phyloP scores from a whole-genome alignment of 805 yeast species.

The Candida loeiensis region DNA sequence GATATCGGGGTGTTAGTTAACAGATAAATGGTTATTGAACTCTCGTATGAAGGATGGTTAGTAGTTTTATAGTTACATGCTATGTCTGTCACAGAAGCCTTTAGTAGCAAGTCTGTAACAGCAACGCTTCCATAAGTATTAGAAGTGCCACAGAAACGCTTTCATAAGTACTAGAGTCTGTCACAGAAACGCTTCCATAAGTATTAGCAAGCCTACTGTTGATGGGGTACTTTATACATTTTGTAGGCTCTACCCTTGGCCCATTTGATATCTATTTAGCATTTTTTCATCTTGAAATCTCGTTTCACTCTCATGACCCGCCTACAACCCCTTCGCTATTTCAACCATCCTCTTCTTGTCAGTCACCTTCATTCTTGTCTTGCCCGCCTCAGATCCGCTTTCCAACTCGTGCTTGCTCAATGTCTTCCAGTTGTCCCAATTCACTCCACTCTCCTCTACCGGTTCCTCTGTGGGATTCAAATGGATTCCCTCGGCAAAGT shows the following conservation, averaged over 20 bases:
- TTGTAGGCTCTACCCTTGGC: too few relatives aligned
- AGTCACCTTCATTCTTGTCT: slow-evolving; percentile 50
- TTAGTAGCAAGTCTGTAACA: too few relatives aligned
- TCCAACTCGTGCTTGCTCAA: slow-evolving; percentile 52
- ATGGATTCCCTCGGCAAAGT: slow-evolving; percentile 36
- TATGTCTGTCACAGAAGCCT: too few relatives aligned
- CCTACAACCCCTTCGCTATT: slow-evolving; percentile 1
- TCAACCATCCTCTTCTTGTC: slow-evolving; percentile 2
- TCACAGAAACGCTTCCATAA: too few relatives aligned
- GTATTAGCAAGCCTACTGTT: too few relatives aligned
- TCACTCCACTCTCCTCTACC: slow-evolving; percentile 20
- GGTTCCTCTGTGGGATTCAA: slow-evolving; percentile 13
- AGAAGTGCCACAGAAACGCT: too few relatives aligned
- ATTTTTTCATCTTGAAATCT: not conserved
- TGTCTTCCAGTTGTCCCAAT: slow-evolving; percentile 67
- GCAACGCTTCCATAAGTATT: too few relatives aligned
- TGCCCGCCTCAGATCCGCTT: slow-evolving; percentile 48
- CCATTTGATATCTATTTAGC: not conserved
- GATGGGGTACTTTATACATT: too few relatives aligned
- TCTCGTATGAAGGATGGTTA: too few relatives aligned
- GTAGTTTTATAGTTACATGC: too few relatives aligned
- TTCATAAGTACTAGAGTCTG: too few relatives aligned
- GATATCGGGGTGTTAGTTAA: slow-evolving; percentile 27
- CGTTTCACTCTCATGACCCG: not conserved
- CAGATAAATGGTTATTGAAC: too few relatives aligned